phyloP scores from a whole-genome alignment of 2,329 filamentous ascomycete genomes.

The Penicillium sp. region DNA sequence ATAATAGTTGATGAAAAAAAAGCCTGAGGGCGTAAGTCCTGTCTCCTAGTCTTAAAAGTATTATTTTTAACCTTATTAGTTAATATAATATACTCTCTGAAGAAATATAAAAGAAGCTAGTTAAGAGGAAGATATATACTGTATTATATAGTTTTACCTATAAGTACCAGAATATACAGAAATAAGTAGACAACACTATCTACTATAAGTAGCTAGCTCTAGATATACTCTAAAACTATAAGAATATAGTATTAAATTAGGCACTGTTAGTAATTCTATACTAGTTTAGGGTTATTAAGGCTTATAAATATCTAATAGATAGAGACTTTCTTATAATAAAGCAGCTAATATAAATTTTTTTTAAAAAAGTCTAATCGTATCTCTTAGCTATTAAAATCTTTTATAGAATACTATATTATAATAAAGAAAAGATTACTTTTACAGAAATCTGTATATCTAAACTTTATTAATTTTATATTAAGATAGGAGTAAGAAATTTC shows the following conservation, averaged over 20 bases:
- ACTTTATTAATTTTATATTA: slow-evolving; percentile 13
- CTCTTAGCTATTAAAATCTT: slow-evolving; percentile 15
- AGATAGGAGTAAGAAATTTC: slow-evolving; percentile 19
- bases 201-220: slow-evolving; percentile 5
- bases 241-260: slow-evolving; percentile 7
- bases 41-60: not conserved
- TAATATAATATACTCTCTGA: not conserved
- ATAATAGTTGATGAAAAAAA: not conserved
- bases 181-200: slow-evolving; percentile 11
- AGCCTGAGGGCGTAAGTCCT: not conserved
- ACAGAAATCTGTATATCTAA: slow-evolving; percentile 6
- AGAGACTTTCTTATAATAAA: slow-evolving; percentile 9
- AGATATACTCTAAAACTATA: not conserved
- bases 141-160: slow-evolving; percentile 13
- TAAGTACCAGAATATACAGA: slow-evolving; percentile 10
- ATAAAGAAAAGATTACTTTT: slow-evolving; percentile 7
- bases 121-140: slow-evolving; percentile 10
- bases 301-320: slow-evolving; percentile 6
- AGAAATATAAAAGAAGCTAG: slow-evolving; percentile 8
- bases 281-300: not conserved
- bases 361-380: slow-evolving; percentile 11
- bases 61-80: not conserved
- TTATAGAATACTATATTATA: slow-evolving; percentile 18
- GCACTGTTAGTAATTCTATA: not conserved
- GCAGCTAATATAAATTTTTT: slow-evolving; percentile 5